Evolutionary conservation across 257 asterid genomes (phyloP), one percentile per base, ranked within the genome.

Genomic region (Solanum gracilifrons): DNA sequence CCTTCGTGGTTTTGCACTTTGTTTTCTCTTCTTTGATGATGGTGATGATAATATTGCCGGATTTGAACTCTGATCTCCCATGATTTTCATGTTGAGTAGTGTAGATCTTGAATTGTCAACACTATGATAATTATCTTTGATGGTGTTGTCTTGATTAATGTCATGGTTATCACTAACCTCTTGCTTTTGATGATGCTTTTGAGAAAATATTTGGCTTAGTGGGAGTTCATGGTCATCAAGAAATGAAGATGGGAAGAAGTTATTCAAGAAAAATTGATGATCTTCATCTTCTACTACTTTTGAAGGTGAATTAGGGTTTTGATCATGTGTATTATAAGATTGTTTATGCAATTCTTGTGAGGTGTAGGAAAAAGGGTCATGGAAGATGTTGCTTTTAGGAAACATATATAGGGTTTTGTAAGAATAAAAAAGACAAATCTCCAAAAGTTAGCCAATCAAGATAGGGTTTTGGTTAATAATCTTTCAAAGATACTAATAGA

Each of bases 171-270:
- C 51, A 66, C 55, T 73, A 64, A 51, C 41, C 68, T 60, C 29
- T 9, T 71, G 64, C 58, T 82, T 29, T 73, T 75, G 79, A 71
- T 55, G 87, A 8, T 90, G 87, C 43, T 73, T 88, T 64, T 90
- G 96, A 55, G 90, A 77, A 15, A 91, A 35, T 18, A 88, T 91
- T 82, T 90, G 92, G 90, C 87, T 86, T 80, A 93, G 77, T 36
- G 93, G 93, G 60, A 90, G 83, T 32, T 93, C 93, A n/a, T 87
- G 90, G 13, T 93, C 93, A 62, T 93, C 95, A 51, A 93, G 83
- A 75, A 93, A 90, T 9, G 94, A 94, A 3, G 92, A 91, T 51
- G 93, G 91, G 68, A 91, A 92, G 90, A 91, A 91, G 90, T 85
- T 55, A 20, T 55, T 87, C 85, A 85, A 68, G 87, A 91, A 85